phyloP scores from a whole-genome alignment of 2,329 filamentous ascomycete genomes.

The Chaetomium strumarium region DNA sequence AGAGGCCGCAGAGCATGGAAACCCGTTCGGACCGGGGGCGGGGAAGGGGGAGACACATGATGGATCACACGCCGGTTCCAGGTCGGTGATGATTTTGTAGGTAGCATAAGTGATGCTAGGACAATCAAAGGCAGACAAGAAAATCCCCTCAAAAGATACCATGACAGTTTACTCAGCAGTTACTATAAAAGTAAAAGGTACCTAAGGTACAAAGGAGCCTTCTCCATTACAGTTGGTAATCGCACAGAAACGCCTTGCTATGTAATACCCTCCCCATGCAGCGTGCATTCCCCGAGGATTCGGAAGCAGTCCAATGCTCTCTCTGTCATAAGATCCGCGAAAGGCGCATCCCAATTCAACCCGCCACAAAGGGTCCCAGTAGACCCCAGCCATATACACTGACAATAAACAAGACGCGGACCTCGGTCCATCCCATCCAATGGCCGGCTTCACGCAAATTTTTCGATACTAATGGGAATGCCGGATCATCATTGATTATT shows the following conservation, averaged over 20 bases:
- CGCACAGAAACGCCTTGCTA: constrained; percentile 10
- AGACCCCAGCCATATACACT: background rate
- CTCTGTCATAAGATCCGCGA: background rate
- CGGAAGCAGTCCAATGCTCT: background rate
- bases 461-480: background rate
- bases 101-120: no score
- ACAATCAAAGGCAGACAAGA: no score
- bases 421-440: background rate
- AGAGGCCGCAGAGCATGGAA: background rate
- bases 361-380: background rate
- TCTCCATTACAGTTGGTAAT: no score
- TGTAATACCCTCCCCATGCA: background rate
- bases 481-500: background rate
- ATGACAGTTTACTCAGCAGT: background rate
- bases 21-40: background rate
- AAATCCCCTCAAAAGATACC: no score
- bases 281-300: background rate
- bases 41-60: background rate
- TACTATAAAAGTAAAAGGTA: background rate
- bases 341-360: background rate
- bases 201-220: no score
- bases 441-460: background rate
- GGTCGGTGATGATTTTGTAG: background rate
- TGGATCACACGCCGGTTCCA: background rate
- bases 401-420: background rate